Percentiles rank a stretch among this genome's conserved stretches.
Evolutionary conservation across 169 alveolate species (phyloP).

Genomic region (Plasmodium vivax): DNA sequence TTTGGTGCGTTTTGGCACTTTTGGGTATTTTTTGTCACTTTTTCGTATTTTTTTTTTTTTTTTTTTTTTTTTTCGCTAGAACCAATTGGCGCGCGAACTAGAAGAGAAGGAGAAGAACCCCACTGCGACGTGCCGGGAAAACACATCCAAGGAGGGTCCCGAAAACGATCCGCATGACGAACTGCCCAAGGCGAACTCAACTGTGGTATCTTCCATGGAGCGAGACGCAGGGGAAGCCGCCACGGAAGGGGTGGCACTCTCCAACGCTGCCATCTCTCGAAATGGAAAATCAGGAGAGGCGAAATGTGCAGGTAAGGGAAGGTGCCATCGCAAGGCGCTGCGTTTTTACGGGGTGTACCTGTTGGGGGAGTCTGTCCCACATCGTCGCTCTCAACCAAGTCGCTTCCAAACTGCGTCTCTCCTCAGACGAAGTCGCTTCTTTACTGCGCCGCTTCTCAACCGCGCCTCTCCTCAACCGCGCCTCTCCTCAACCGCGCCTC

Average conservation of each 20-base stretch:
- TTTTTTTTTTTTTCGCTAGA: conserved; percentile 3
- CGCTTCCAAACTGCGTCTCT: background rate
- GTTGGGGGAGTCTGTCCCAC: background rate
- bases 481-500: too few relatives aligned
- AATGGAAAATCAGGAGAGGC: background rate
- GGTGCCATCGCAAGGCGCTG: background rate
- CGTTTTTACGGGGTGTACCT: background rate
- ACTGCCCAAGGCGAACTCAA: background rate
- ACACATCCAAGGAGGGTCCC: background rate
- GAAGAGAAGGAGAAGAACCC: conserved; percentile 1
- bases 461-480: too few relatives aligned
- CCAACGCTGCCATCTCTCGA: background rate
- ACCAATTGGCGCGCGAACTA: background rate
- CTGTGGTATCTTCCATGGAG: background rate
- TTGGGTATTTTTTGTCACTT: background rate
- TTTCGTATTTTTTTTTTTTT: background rate
- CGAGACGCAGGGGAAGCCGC: background rate
- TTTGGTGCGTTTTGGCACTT: background rate
- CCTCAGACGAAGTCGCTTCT: too few relatives aligned
- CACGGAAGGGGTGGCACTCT: background rate
- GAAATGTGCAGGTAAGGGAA: background rate
- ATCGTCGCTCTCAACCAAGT: background rate
- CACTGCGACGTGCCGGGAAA: background rate
- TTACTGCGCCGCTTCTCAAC: too few relatives aligned
- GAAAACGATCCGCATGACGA: background rate